phyloP scores from a whole-genome alignment of 306 rosid genomes.

The Vigna trinervia region DNA sequence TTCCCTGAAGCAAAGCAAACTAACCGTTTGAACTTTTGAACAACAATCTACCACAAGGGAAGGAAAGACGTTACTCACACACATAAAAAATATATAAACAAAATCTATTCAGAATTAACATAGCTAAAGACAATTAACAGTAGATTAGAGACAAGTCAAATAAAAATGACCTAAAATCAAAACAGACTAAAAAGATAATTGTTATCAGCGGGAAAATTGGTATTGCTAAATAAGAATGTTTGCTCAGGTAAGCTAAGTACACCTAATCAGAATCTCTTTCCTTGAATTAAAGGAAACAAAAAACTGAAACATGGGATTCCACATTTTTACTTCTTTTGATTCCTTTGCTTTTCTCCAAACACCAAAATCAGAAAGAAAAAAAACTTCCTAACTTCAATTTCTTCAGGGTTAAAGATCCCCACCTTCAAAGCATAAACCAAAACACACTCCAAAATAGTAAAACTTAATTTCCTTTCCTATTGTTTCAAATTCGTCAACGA shows the following conservation, averaged over 20 bases:
- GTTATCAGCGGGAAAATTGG: background rate
- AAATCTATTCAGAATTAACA: background rate
- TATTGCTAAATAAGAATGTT: conserved; percentile 15
- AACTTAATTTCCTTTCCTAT: background rate
- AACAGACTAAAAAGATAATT: background rate
- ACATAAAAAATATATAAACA: background rate
- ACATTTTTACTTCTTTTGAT: conserved; percentile 42
- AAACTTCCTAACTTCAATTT: conserved; percentile 2
- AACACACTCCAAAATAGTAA: background rate
- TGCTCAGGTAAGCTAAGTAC: conserved; percentile 14
- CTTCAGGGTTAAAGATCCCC: conserved; percentile 38
- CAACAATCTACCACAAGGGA: conserved; percentile 44
- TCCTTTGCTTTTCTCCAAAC: conserved; percentile 32
- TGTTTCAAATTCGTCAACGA: background rate
- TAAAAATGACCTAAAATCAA: conserved; percentile 13
- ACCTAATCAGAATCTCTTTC: conserved; percentile 40
- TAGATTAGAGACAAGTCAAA: conserved; percentile 13
- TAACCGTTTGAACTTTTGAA: conserved; percentile 40
- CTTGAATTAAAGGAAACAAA: conserved; percentile 8
- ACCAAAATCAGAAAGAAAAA: conserved; percentile 8
- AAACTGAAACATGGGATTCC: conserved; percentile 28
- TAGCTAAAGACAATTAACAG: background rate
- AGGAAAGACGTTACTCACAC: background rate
- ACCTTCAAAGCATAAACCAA: conserved; percentile 24
- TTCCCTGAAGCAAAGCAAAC: conserved; percentile 71